Evolutionary conservation across 2,329 filamentous ascomycete genomes (phyloP).

Genomic region (Pseudopyricularia cyperi): DNA sequence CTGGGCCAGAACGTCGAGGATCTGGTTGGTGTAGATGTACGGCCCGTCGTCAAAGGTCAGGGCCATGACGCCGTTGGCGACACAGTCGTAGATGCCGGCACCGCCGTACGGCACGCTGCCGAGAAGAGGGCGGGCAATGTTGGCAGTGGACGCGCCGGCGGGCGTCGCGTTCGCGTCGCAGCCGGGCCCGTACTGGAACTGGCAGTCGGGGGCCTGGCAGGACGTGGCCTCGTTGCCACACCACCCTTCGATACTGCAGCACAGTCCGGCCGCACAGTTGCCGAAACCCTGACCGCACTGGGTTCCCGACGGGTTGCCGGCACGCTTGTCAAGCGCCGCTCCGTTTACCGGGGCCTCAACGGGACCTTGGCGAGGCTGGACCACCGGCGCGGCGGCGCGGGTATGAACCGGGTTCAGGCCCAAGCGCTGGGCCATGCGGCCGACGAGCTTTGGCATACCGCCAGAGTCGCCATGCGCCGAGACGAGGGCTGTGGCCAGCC

Average conservation of each 20-base stretch:
- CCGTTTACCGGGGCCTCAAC: neutral
- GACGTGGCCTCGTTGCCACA: neutral
- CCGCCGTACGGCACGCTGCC: constrained; percentile 15
- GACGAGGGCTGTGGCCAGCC: neutral
- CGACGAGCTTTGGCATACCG: neutral
- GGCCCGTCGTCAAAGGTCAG: constrained; percentile 25
- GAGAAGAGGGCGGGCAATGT: constrained; percentile 11
- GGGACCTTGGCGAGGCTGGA: neutral
- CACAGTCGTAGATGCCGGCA: constrained; percentile 22
- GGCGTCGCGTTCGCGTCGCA: constrained; percentile 18
- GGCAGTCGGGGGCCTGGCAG: constrained; percentile 15
- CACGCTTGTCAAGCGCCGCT: neutral
- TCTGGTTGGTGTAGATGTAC: constrained; percentile 16
- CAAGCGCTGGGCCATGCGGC: neutral
- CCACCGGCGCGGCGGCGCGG: neutral
- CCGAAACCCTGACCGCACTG: neutral
- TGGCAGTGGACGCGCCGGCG: constrained; percentile 11
- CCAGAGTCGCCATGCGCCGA: neutral
- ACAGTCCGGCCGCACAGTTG: neutral
- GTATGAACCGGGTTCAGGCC: neutral
- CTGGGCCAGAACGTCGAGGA: constrained; percentile 20
- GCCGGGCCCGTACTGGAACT: constrained; percentile 13
- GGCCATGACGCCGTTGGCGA: constrained; percentile 24
- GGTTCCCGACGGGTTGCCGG: neutral
- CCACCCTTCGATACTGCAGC: neutral